These are phyloP conservation scores for Zopfia rhizophila DNA, from an alignment of 2,329 filamentous ascomycete genomes.

Conservation along the genomic window DNA sequence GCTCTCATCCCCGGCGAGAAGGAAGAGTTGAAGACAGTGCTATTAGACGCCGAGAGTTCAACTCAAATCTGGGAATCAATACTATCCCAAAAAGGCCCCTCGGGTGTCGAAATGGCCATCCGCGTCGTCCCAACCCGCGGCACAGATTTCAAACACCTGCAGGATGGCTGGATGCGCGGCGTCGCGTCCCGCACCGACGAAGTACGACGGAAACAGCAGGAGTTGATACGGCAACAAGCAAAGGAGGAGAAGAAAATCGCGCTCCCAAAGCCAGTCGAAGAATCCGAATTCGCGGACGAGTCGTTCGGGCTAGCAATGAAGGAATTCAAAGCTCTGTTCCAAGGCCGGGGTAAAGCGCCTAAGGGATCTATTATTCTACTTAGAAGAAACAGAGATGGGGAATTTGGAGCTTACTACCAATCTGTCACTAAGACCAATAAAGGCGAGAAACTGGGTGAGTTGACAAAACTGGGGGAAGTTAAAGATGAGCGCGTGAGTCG, in stretches of 20 bases:
- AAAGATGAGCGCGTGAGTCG: conserved; percentile 82
- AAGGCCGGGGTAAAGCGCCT: conserved; percentile 77
- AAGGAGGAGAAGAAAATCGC: conserved; percentile 48
- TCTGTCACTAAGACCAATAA: conserved; percentile 38
- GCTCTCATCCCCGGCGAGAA: conserved; percentile 86
- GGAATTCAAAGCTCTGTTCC: conserved; percentile 84
- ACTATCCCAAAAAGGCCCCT: conserved; percentile 63
- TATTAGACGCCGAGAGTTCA: conserved; percentile 76
- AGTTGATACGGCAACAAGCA: conserved; percentile 55
- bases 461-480: conserved; percentile 75
- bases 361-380: conserved; percentile 84
- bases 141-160: conserved; percentile 92
- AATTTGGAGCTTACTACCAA: conserved; percentile 57
- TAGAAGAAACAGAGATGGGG: conserved; percentile 71
- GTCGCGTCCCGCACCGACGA: conserved; percentile 78
- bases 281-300: conserved; percentile 72
- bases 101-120: conserved; percentile 76
- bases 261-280: conserved; percentile 45
- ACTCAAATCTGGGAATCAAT: conserved; percentile 80
- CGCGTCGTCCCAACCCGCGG: conserved; percentile 90
- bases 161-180: conserved; percentile 89
- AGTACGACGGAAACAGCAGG: conserved; percentile 47
- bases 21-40: conserved; percentile 72
- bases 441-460: conserved; percentile 55
- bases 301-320: conserved; percentile 78